Evolutionary conservation across 208 protist genomes (phyloP).

Genomic region (Vickermania ingenoplastis): DNA sequence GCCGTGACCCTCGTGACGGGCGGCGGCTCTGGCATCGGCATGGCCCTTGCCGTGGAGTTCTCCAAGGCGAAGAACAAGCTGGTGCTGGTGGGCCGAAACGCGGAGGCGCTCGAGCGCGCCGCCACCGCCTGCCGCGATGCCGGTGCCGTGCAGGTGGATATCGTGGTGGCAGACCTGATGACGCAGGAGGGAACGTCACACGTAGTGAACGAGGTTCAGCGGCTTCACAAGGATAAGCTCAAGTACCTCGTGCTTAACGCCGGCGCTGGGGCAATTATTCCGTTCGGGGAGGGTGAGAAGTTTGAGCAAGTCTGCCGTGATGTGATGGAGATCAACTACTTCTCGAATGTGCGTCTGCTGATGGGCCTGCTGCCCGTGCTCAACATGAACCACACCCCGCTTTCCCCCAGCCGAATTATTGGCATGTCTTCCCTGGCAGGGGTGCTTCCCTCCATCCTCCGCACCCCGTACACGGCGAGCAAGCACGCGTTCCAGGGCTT

Average conservation of each 20-base stretch:
- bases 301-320: conserved; percentile 49
- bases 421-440: conserved; percentile 73
- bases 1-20: conserved; percentile 71
- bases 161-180: conserved; percentile 54
- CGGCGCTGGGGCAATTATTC: conserved; percentile 61
- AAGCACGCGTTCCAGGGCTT: conserved; percentile 86
- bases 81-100: conserved; percentile 67
- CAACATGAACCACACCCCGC: conserved; percentile 15
- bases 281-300: conserved; percentile 35
- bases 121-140: conserved; percentile 21
- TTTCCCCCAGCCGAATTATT: conserved; percentile 46
- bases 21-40: conserved; percentile 54
- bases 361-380: conserved; percentile 54
- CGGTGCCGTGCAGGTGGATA: conserved; percentile 39
- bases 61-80: conserved; percentile 38
- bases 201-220: conserved; percentile 15
- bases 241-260: conserved; percentile 80
- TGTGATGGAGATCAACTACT: conserved; percentile 85
- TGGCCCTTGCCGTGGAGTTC: conserved; percentile 57
- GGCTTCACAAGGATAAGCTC: conserved; percentile 10
- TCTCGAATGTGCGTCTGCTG: conserved; percentile 70
- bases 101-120: conserved; percentile 20
- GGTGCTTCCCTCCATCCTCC: conserved; percentile 62
- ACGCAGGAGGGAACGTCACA: conserved; percentile 20
- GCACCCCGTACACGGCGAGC: conserved; percentile 69